These are phyloP conservation scores for Gaultheria prostrata DNA, from an alignment of 148 eudicot genomes.

Conservation along the genomic window DNA sequence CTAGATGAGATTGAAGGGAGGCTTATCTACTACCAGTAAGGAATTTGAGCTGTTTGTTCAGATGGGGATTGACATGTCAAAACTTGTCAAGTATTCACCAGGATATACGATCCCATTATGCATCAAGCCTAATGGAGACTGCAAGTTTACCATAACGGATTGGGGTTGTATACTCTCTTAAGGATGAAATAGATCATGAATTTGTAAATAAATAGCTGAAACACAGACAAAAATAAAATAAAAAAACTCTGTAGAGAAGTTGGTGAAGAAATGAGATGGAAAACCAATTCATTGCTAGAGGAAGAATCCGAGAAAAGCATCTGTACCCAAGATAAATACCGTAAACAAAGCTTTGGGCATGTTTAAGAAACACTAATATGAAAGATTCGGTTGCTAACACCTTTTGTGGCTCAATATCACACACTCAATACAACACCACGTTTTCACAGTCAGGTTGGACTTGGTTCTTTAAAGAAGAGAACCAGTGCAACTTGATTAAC, in stretches of 20 bases:
- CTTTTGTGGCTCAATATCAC: background rate
- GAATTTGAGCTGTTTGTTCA: too few species aligned
- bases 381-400: background rate
- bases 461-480: background rate
- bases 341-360: background rate
- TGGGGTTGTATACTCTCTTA: background rate
- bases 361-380: background rate
- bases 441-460: slow-evolving; percentile 12
- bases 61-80: too few species aligned
- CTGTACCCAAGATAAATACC: background rate
- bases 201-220: background rate
- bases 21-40: too few species aligned
- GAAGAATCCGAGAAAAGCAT: background rate
- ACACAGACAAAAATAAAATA: background rate
- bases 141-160: background rate
- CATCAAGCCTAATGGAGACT: too few species aligned
- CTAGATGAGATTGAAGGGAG: background rate
- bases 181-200: background rate
- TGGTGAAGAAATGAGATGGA: background rate
- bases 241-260: background rate
- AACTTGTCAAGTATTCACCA: too few species aligned
- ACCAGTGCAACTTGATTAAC: slow-evolving; percentile 19
- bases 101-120: too few species aligned
- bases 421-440: background rate
- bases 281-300: background rate